phyloP scores from a whole-genome alignment of 1,139 yeast genomes.

The Kodamaea sp. region DNA sequence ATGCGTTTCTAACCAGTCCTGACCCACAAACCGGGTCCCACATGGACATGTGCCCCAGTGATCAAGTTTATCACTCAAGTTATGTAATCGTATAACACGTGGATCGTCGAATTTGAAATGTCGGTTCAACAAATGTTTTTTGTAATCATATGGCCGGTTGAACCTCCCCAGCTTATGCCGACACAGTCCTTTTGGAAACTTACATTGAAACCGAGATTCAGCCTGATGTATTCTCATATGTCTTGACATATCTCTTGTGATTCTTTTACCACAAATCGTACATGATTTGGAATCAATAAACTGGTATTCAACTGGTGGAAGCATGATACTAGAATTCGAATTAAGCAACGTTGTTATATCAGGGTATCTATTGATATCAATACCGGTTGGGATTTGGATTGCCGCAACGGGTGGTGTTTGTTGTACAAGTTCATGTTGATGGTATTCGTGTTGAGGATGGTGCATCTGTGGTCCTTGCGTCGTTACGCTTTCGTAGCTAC shows the following conservation, averaged over 20 bases:
- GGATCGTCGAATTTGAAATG: slow-evolving; percentile 57
- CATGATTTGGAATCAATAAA: slow-evolving; percentile 34
- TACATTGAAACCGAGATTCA: slow-evolving; percentile 55
- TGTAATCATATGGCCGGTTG: slow-evolving; percentile 67
- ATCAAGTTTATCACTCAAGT: slow-evolving; percentile 50
- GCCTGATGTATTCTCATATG: slow-evolving; percentile 64
- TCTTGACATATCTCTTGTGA: slow-evolving; percentile 60
- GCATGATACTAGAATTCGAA: slow-evolving; percentile 30
- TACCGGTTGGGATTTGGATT: slow-evolving; percentile 15
- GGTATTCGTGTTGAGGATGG: neutral
- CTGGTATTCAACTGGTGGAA: slow-evolving; percentile 34
- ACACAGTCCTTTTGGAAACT: slow-evolving; percentile 54
- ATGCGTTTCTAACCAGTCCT: slow-evolving; percentile 57
- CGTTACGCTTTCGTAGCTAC: neutral
- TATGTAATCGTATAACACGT: slow-evolving; percentile 46
- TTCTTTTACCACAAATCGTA: slow-evolving; percentile 53
- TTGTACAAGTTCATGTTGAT: neutral
- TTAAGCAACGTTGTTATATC: slow-evolving; percentile 43
- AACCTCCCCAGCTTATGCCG: slow-evolving; percentile 55
- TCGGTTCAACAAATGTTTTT: slow-evolving; percentile 60
- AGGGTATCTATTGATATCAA: slow-evolving; percentile 28
- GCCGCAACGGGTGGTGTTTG: neutral
- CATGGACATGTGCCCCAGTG: slow-evolving; percentile 57
- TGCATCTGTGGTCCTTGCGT: neutral
- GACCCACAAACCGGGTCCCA: slow-evolving; percentile 48